Conservation (phyloP, 176 grass and related monocot species). For the Aegilops speltoides region DNA sequence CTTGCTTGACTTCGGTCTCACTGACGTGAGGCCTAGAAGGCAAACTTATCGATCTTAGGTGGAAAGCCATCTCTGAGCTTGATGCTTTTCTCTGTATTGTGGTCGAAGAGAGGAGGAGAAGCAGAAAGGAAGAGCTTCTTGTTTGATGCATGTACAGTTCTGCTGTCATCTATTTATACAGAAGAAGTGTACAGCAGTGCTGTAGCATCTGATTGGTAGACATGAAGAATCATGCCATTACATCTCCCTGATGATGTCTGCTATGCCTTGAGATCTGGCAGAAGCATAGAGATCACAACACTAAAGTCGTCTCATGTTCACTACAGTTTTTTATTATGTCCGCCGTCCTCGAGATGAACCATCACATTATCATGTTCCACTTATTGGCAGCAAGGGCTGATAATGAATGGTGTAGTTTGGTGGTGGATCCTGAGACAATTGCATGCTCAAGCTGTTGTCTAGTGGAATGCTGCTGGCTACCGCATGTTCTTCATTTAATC, state of each 20-base stretch:
- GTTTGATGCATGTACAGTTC: neutral
- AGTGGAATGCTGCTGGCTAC: neutral
- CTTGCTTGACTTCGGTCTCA: neutral
- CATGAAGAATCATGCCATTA: neutral
- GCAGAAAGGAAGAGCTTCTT: neutral
- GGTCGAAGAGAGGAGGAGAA: neutral
- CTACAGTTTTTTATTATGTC: neutral
- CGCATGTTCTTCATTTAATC: neutral
- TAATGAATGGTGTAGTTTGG: neutral
- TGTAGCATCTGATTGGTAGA: neutral
- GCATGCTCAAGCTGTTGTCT: neutral
- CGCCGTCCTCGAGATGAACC: neutral
- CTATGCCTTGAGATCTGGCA: neutral
- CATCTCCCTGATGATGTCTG: neutral
- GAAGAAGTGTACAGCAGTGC: neutral
- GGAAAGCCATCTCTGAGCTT: neutral
- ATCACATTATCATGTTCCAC: neutral
- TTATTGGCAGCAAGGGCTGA: neutral
- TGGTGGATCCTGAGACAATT: neutral
- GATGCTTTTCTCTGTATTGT: neutral
- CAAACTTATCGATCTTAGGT: neutral
- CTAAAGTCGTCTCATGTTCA: neutral
- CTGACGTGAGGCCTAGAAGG: neutral
- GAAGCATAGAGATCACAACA: neutral
- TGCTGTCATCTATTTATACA: neutral